These are phyloP conservation scores for Stachybotrys chlorohalonatus DNA, from an alignment of 2,329 filamentous ascomycete species.

Conservation along the genomic window DNA sequence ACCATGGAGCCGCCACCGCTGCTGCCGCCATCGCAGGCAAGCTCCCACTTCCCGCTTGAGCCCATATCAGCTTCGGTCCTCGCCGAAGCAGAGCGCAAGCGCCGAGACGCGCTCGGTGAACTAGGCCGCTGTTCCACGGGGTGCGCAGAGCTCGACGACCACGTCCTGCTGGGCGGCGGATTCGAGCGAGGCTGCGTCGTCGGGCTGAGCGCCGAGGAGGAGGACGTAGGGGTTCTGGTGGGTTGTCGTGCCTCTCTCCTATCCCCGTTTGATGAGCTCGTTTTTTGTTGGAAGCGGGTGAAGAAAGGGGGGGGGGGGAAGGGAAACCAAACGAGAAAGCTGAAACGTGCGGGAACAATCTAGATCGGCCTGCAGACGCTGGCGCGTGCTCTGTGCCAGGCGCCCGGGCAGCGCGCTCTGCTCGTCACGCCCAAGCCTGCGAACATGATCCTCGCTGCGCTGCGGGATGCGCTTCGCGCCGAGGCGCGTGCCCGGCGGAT, in stretches of 20 bases:
- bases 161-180: conserved; percentile 38
- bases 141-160: conserved; percentile 37
- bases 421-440: conserved; percentile 40
- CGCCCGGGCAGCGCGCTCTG: conserved; percentile 20
- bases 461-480: conserved; percentile 28
- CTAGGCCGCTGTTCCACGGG: conserved; percentile 30
- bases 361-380: conserved; percentile 41
- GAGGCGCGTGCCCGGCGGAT: conserved; percentile 3
- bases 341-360: no score
- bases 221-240: conserved; percentile 37
- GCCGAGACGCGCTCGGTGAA: conserved; percentile 19
- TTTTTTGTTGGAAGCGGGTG: neutral
- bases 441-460: conserved; percentile 26
- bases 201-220: conserved; percentile 44
- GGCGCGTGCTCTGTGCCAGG: conserved; percentile 26
- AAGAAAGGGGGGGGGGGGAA: no score
- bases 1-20: conserved; percentile 8
- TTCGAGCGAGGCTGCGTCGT: conserved; percentile 42
- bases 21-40: conserved; percentile 30
- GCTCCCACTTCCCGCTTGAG: conserved; percentile 32
- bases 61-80: conserved; percentile 36
- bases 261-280: no score
- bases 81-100: conserved; percentile 25
- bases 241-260: conserved; percentile 10
- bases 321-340: neutral